A percentile compares a stretch with the other conserved stretches of the same genome.
Evolutionary conservation across 2,329 filamentous ascomycete species (phyloP).

Genomic region (Aureobasidium uvarum): DNA sequence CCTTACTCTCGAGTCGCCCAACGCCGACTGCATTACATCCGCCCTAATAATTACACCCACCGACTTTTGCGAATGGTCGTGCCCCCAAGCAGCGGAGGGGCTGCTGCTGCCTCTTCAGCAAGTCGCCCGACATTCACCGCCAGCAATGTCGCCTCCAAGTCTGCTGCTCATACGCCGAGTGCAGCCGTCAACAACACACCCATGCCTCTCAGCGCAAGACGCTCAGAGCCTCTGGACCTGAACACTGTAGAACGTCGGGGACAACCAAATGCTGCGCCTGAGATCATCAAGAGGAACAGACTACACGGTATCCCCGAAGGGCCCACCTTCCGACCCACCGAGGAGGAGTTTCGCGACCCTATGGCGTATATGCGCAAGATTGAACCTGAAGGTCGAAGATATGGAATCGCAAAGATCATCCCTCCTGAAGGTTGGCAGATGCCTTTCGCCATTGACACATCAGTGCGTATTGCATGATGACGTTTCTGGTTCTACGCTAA

Average conservation of each 20-base stretch:
- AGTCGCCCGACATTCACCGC: conserved; percentile 8
- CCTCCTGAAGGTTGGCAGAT: conserved; percentile 94
- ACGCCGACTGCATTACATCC: background rate
- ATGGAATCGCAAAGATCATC: conserved; percentile 92
- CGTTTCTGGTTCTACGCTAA: conserved; percentile 35
- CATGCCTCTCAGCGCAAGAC: conserved; percentile 63
- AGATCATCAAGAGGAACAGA: conserved; percentile 71
- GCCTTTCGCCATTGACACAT: conserved; percentile 91
- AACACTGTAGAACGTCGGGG: conserved; percentile 89
- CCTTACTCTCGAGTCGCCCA: background rate
- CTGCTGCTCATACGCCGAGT: conserved; percentile 26
- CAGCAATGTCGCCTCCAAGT: conserved; percentile 21
- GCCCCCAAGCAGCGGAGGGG: conserved; percentile 34
- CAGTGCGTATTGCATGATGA: conserved; percentile 59
- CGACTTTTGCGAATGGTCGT: conserved; percentile 34
- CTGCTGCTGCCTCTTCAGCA: conserved; percentile 26
- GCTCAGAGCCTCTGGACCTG: conserved; percentile 71
- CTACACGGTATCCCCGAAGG: conserved; percentile 86
- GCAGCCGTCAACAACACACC: conserved; percentile 38
- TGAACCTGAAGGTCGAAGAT: conserved; percentile 76
- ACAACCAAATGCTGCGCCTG: conserved; percentile 71
- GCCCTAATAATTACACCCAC: background rate
- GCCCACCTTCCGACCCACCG: conserved; percentile 83
- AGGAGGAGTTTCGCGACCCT: conserved; percentile 93
- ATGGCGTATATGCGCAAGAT: conserved; percentile 94